Evolutionary conservation across 139 green algal species (phyloP).

Genomic region (Tetradesmus lagerheimii): DNA sequence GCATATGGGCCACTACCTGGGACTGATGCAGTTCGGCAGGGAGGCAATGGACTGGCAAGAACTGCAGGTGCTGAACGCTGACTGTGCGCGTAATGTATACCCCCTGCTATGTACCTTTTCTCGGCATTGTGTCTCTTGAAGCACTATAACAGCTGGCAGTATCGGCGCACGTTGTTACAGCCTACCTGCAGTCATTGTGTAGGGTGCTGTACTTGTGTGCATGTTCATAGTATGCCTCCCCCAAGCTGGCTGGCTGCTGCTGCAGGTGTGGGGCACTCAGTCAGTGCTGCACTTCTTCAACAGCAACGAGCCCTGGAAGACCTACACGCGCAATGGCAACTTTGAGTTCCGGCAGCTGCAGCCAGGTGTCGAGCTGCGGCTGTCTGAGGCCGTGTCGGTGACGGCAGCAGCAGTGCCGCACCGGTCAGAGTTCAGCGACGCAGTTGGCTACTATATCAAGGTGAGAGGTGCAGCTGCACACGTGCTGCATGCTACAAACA

Average conservation of each 20-base stretch:
- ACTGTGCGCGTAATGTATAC: too few species aligned
- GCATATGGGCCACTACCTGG: constrained; percentile 57
- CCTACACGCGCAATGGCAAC: not conserved
- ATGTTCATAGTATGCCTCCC: too few species aligned
- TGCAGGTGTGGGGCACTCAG: constrained; percentile 36
- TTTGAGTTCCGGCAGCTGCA: constrained; percentile 1
- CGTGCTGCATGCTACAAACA: too few species aligned
- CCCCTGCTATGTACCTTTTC: too few species aligned
- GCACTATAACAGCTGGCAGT: too few species aligned
- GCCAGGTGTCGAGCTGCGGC: not conserved
- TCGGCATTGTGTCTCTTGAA: too few species aligned
- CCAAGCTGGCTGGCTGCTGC: not conserved
- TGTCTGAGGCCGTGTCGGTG: constrained; percentile 26
- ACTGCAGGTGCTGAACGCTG: constrained; percentile 17
- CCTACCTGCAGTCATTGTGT: too few species aligned
- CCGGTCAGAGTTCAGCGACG: constrained; percentile 49
- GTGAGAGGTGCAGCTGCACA: not conserved
- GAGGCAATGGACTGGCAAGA: constrained; percentile 28
- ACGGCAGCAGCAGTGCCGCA: constrained; percentile 34
- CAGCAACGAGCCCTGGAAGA: constrained; percentile 49
- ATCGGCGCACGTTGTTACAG: too few species aligned
- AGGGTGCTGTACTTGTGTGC: not conserved
- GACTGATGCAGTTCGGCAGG: constrained; percentile 51
- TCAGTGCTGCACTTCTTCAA: constrained; percentile 34
- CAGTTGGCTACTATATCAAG: constrained; percentile 42